Base-by-base conservation (phyloP, 768 basidiomycete species). In the Russula lepida region DNA sequence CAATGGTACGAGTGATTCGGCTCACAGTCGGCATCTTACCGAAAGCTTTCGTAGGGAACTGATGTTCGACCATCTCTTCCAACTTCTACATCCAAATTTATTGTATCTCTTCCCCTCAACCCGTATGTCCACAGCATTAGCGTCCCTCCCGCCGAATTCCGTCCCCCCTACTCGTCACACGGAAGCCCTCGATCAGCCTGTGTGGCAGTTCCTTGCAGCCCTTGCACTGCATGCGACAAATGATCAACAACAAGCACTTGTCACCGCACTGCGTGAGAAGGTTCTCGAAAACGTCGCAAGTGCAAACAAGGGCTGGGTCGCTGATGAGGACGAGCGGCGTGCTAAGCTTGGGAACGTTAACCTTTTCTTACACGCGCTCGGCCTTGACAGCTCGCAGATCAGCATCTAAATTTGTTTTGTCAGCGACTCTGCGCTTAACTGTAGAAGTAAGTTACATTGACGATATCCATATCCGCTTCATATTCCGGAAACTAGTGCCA, bases 161-260 rank as follows among this genome's bases (percentile, higher is more conserved):
- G 60, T 56, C 58, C 69, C 72, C 28, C 72, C 75, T 19, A 74
- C 79, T 1, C 48, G 57, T 30, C 71, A 77, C 28, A 78, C 80
- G 33, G 88, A 89, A 70, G 77, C 81, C 60, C 78, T 88, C 57
- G 92, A 95, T 74, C 89, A 90, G 71, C 90, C 89, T 15, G 89
- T 92, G n/a, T 97, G 94, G 93, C 88, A 90, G 70, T 91, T 94
- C 79, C 81, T 97, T 37, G 91, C 93, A 7, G 85, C 92, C 2
- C 75, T 98, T 53, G 95, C 94, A 2, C 79, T 95, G 43, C 87
- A 89, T 66, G 89, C 92, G 13, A 82, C 83, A 51, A 78, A 84
- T 46, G 88, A 92, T 66, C 92, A 99, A 72, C 95, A 98, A 71
- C 89, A 91, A 65, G 76, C 84, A 48, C 80, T 99, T 50, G 95